Evolutionary conservation across 1,284 basidiomycete genomes (phyloP).

Genomic region (Ganoderma sinense): DNA sequence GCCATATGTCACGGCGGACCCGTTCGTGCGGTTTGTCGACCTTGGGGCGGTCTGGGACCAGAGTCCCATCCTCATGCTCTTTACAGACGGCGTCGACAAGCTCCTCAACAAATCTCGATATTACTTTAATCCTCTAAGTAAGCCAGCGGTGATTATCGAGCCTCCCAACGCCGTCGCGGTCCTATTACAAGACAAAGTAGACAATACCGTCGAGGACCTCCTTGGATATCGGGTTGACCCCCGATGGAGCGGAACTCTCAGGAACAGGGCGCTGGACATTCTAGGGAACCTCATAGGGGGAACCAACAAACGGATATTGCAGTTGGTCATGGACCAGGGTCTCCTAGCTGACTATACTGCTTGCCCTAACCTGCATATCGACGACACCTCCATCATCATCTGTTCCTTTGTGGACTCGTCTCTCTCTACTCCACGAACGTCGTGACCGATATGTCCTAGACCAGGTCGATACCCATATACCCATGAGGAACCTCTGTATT

Average conservation of each 20-base stretch:
- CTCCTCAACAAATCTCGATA: constrained; percentile 14
- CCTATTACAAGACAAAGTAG: constrained; percentile 15
- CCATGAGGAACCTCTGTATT: not conserved
- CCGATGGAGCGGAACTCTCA: constrained; percentile 16
- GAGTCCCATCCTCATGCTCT: constrained; percentile 17
- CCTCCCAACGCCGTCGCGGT: constrained; percentile 13
- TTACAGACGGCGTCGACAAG: constrained; percentile 22
- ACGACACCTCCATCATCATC: constrained; percentile 22
- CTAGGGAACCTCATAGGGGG: constrained; percentile 26
- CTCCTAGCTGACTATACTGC: constrained; percentile 6
- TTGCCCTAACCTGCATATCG: constrained; percentile 16
- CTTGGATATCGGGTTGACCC: constrained; percentile 14
- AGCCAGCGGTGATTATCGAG: constrained; percentile 3
- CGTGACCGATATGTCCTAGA: not conserved
- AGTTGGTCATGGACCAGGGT: constrained; percentile 15
- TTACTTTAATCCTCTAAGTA: constrained; percentile 5
- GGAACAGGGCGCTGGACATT: constrained; percentile 21
- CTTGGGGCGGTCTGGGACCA: constrained; percentile 13
- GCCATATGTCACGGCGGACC: constrained; percentile 19
- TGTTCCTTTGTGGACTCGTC: constrained; percentile 7
- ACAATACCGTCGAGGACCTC: constrained; percentile 13
- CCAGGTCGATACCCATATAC: not conserved
- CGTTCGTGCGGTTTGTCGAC: constrained; percentile 18
- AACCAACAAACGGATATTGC: constrained; percentile 9
- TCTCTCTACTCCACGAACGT: not conserved